Conservation (phyloP, 305 asterid species). For the Solanum hybrid region DNA sequence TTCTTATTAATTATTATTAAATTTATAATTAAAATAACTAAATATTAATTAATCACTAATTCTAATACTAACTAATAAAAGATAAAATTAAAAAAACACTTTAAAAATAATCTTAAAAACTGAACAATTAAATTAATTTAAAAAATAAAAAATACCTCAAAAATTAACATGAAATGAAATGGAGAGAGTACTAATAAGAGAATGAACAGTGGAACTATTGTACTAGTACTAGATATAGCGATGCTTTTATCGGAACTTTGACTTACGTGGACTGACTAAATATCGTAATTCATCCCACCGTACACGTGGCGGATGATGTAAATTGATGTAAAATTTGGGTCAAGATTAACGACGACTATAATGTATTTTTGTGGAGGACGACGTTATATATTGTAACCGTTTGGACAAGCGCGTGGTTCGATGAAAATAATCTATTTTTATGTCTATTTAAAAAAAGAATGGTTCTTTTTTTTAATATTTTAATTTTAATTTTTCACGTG, state of each 20-base stretch:
- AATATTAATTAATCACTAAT: no score
- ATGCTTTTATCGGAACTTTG: not conserved
- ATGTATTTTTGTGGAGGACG: not conserved
- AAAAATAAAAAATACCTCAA: no score
- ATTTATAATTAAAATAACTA: no score
- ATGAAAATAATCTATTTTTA: not conserved
- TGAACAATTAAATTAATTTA: no score
- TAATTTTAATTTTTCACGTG: no score
- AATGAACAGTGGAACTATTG: not conserved
- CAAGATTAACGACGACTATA: not conserved
- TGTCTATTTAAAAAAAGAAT: not conserved
- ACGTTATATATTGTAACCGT: not conserved
- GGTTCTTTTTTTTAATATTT: no score
- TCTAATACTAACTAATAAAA: no score
- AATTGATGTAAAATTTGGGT: not conserved
- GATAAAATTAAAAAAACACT: no score
- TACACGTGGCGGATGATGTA: not conserved
- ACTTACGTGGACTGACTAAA: not conserved
- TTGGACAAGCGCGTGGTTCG: not conserved
- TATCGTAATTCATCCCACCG: not conserved
- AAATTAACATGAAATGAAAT: no score
- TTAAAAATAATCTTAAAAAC: no score
- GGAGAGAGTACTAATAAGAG: not conserved
- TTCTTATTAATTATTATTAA: no score
- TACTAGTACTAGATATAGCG: not conserved